phyloP scores from a whole-genome alignment of 1,284 basidiomycete genomes.

The Puccinia hordei region DNA sequence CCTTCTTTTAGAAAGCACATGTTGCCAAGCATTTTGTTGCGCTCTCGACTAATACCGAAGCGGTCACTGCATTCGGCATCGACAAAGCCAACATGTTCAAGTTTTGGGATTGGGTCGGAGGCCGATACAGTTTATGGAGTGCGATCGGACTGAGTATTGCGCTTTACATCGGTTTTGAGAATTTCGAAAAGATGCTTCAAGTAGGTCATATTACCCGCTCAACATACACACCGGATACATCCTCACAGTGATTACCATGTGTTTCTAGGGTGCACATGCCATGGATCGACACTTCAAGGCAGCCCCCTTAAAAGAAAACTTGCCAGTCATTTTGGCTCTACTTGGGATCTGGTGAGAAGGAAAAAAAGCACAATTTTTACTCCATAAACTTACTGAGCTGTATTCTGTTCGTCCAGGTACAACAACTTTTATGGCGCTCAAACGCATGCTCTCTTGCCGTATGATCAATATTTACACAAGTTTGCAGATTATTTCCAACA shows the following conservation, averaged over 20 bases:
- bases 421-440: constrained; percentile 66
- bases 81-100: constrained; percentile 94
- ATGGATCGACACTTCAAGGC: constrained; percentile 97
- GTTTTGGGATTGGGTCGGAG: constrained; percentile 99
- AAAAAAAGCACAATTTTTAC: too few species aligned
- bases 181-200: constrained; percentile 82
- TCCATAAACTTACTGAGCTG: not conserved
- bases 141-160: constrained; percentile 95
- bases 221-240: too few species aligned
- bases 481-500: constrained; percentile 99
- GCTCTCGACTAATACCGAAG: constrained; percentile 91
- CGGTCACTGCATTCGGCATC: constrained; percentile 94
- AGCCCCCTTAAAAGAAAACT: constrained; percentile 82
- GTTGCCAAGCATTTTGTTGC: constrained; percentile 99
- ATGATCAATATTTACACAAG: constrained; percentile 98
- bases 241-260: too few species aligned
- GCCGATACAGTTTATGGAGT: constrained; percentile 96
- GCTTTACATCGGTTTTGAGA: constrained; percentile 86
- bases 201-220: not conserved
- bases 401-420: constrained; percentile 17
- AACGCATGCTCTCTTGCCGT: constrained; percentile 91
- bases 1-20: constrained; percentile 68
- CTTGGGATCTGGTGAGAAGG: constrained; percentile 96
- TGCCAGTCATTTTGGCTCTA: constrained; percentile 88
- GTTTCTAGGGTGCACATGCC: constrained; percentile 87